Percentiles rank a stretch among this genome's conserved stretches.
Conservation (phyloP, 2,329 filamentous ascomycete genomes). For the Ophiostoma triangulosporum region DNA sequence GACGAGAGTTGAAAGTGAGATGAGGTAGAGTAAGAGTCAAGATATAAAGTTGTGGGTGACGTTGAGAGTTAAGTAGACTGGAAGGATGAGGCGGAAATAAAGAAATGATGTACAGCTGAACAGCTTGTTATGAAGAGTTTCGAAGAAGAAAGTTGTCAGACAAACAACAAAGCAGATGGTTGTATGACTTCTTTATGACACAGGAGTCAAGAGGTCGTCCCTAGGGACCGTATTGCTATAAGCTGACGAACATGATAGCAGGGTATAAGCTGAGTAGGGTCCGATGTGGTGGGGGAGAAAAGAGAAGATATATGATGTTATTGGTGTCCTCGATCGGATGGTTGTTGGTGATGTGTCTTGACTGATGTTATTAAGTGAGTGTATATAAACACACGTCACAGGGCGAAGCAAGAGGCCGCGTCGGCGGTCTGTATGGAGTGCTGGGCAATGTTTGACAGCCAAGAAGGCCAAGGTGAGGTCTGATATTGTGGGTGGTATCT, state of each 20-base stretch:
- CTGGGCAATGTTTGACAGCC: neutral
- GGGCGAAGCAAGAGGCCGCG: neutral
- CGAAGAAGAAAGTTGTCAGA: neutral
- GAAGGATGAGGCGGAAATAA: neutral
- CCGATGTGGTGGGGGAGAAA: neutral
- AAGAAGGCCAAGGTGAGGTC: conserved; percentile 1
- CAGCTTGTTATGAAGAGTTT: too few species aligned
- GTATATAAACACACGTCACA: neutral
- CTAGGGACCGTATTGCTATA: conserved; percentile 30
- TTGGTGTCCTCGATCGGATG: neutral
- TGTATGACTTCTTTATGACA: conserved; percentile 1
- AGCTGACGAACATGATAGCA: conserved; percentile 18
- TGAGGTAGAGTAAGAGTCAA: neutral
- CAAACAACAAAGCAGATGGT: neutral
- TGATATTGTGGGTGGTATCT: neutral
- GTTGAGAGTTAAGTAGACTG: neutral
- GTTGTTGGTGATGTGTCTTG: neutral
- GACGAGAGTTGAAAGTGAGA: neutral
- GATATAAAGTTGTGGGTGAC: neutral
- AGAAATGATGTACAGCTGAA: too few species aligned
- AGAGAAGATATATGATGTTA: neutral
- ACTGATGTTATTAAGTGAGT: too few species aligned
- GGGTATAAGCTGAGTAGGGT: neutral
- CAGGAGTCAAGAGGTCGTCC: conserved; percentile 22
- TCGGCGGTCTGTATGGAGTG: neutral